Evolutionary conservation across 805 yeast genomes (phyloP).

Genomic region (Candida ovalis): DNA sequence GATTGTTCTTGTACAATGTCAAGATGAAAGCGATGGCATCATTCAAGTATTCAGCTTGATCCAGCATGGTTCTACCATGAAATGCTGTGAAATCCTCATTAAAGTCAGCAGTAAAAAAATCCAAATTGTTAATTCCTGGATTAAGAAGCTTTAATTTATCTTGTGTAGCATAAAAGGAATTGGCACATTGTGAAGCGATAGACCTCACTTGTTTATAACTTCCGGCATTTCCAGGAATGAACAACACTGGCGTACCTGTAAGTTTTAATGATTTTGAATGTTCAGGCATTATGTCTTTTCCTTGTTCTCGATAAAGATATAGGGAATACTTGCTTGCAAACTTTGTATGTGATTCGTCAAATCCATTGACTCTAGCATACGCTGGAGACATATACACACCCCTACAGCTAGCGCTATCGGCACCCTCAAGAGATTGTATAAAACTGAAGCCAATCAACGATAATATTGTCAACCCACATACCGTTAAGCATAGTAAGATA

Average conservation of each 20-base stretch:
- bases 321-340: constrained; percentile 82
- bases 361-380: constrained; percentile 68
- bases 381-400: constrained; percentile 80
- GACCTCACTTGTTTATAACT: constrained; percentile 86
- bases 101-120: constrained; percentile 89
- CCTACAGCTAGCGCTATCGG: constrained; percentile 53
- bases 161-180: constrained; percentile 40
- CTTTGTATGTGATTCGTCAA: constrained; percentile 65
- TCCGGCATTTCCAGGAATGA: constrained; percentile 98
- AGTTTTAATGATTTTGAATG: constrained; percentile 28
- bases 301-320: constrained; percentile 83
- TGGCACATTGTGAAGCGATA: constrained; percentile 79
- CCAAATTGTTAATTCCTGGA: constrained; percentile 47
- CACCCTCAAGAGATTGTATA: constrained; percentile 33
- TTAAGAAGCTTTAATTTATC: constrained; percentile 25
- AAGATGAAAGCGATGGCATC: constrained; percentile 81
- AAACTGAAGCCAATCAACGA: constrained; percentile 28
- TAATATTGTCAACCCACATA: constrained; percentile 24
- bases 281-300: constrained; percentile 54
- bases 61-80: constrained; percentile 89
- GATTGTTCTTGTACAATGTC: constrained; percentile 49
- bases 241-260: constrained; percentile 82
- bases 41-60: constrained; percentile 89
- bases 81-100: constrained; percentile 95
- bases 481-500: constrained; percentile 14